Conservation (phyloP, 257 asterid genomes). For the Nicotiana sylvestris region DNA sequence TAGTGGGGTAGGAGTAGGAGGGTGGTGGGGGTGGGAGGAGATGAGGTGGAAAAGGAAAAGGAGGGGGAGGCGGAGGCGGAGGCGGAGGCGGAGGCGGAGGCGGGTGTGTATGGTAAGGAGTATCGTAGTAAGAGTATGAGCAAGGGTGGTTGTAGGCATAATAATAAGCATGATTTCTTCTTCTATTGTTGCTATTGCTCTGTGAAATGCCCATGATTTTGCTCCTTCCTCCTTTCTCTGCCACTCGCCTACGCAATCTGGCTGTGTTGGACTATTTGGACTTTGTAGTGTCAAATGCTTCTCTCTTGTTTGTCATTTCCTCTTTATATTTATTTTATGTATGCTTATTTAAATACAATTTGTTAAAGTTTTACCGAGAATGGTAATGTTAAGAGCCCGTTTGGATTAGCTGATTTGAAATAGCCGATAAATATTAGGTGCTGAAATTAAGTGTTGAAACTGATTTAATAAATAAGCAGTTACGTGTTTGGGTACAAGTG, state of each 20-base stretch:
- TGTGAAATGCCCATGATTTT: conserved; percentile 16
- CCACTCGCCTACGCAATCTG: neutral
- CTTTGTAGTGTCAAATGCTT: neutral
- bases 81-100: conserved; percentile 33
- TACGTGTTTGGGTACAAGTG: too few species aligned
- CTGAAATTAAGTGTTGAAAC: too few species aligned
- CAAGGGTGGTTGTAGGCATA: conserved; percentile 17
- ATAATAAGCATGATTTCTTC: conserved; percentile 17
- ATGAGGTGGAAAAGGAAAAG: conserved; percentile 29
- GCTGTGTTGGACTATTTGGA: neutral
- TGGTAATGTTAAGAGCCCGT: too few species aligned
- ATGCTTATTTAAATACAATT: neutral
- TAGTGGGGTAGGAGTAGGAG: conserved; percentile 26
- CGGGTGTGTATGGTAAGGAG: conserved; percentile 39
- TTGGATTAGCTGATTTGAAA: too few species aligned
- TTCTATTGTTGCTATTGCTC: conserved; percentile 10
- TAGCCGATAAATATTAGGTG: too few species aligned
- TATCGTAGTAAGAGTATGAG: conserved; percentile 19
- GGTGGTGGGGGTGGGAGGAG: conserved; percentile 32
- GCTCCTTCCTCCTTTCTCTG: neutral
- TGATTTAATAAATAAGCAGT: too few species aligned
- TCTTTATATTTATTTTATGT: neutral
- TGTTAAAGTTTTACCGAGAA: neutral
- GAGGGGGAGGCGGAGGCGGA: conserved; percentile 31
- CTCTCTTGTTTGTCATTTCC: neutral